These are phyloP conservation scores for Fusarium mundagurra DNA, from an alignment of 2,329 filamentous ascomycete genomes.

Conservation along the genomic window DNA sequence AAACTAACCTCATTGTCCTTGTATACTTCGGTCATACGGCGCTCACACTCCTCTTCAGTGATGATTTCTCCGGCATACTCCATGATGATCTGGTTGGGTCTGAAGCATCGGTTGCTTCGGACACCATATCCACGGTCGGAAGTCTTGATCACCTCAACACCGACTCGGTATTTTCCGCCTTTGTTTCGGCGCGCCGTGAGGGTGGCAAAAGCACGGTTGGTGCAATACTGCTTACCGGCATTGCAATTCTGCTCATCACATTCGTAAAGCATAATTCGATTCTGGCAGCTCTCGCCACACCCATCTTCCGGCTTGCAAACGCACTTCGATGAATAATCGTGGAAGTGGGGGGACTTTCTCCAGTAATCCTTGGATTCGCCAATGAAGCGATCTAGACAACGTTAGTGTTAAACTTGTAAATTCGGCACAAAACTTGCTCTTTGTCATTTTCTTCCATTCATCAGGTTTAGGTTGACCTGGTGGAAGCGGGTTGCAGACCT, in stretches of 20 bases:
- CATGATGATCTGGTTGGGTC: constrained; percentile 93
- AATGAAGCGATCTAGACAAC: constrained; percentile 81
- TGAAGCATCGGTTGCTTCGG: constrained; percentile 87
- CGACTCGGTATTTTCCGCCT: constrained; percentile 88
- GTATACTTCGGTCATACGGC: constrained; percentile 92
- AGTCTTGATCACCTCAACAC: constrained; percentile 95
- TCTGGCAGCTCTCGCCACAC: constrained; percentile 91
- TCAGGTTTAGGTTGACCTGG: constrained; percentile 90
- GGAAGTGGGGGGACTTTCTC: constrained; percentile 80
- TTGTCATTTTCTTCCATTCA: constrained; percentile 91
- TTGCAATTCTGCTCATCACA: constrained; percentile 92
- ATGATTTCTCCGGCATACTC: constrained; percentile 99
- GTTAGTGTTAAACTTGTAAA: constrained; percentile 39
- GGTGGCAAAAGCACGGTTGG: constrained; percentile 87
- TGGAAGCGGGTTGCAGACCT: constrained; percentile 88
- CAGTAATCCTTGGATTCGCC: constrained; percentile 83
- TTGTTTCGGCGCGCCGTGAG: constrained; percentile 78
- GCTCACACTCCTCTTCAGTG: constrained; percentile 91
- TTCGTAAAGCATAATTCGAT: constrained; percentile 96
- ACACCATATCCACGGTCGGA: constrained; percentile 89
- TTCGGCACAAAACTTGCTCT: constrained; percentile 69
- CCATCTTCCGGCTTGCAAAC: constrained; percentile 81
- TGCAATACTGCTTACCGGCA: constrained; percentile 76
- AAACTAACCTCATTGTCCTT: constrained; percentile 85
- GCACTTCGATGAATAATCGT: constrained; percentile 80